Base-by-base conservation (phyloP, 768 basidiomycete genomes). In the Hortiboletus campestris region DNA sequence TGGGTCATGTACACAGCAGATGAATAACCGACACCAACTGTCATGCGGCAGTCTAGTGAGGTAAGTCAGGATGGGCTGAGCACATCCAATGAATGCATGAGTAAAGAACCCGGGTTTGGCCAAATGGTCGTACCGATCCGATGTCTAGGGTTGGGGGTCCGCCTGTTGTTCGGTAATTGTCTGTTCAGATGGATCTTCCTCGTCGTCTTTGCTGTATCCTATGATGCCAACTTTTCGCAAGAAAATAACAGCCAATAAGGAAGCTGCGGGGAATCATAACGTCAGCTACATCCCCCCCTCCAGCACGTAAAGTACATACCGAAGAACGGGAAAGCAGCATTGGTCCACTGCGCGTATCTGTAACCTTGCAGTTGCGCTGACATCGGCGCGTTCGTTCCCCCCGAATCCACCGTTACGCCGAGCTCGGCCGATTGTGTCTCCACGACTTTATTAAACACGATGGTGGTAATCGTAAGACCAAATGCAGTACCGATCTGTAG, bases 381-480 rank as follows among this genome's bases (percentile, higher is more conserved):
- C 17, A 13, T 43, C 0, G 76, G 74, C 29, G 74, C 69, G 55
- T 69, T 73, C 19, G 66, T 53, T 8, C 60, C 67, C 1, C 59
- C 28, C 22, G 60, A 51, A 52, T 74, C 59, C 45, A 75, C 41
- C 22, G 57, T 44, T 12, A 78, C 73, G 34, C 73, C 77, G 40
- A 65, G 53, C 55, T 47, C 59, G 31, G 58, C 55, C 14, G 77
- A 68, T 29, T 75, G 63, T 13, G 69, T 56, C 5, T 56, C 52
- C 13, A 79, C 70, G n/a, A 82, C 78, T 2, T 76, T 69, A 60
- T 90, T 79, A 68, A 82, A 88, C 36, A 89, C 84, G 31, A 90
- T 85, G 1, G 88, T 90, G 9, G 83, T 79, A 16, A 89, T 76
- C 12, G 88, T 85, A 4, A 90, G 76, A 16, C 89, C 89, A 36